These are phyloP conservation scores for Starmerella sp. DNA, from an alignment of 805 yeast genomes.

Conservation along the genomic window DNA sequence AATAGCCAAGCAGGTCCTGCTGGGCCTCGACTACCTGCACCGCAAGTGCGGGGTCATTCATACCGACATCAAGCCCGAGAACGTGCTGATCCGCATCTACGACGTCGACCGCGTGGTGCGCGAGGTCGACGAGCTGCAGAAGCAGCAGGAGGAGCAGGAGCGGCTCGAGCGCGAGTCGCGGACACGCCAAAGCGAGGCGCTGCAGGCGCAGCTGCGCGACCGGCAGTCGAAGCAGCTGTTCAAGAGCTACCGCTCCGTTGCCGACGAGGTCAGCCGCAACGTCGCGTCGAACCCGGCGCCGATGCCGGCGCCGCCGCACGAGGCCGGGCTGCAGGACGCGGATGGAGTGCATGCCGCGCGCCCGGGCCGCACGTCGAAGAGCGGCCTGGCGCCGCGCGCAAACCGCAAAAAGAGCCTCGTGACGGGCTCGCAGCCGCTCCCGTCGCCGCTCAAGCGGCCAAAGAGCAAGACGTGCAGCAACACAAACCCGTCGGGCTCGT, in stretches of 20 bases:
- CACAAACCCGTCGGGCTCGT: not conserved
- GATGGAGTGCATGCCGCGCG: not conserved
- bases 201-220: not conserved
- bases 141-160: not conserved
- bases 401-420: not conserved
- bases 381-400: not conserved
- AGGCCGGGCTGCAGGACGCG: not conserved
- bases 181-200: not conserved
- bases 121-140: constrained; percentile 42
- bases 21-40: constrained; percentile 63
- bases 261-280: constrained; percentile 61
- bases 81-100: constrained; percentile 67
- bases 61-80: constrained; percentile 65
- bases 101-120: constrained; percentile 71
- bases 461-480: not conserved
- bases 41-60: constrained; percentile 64
- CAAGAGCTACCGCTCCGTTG: constrained; percentile 78
- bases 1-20: constrained; percentile 63
- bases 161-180: not conserved
- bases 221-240: constrained; percentile 66
- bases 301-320: not conserved
- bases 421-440: constrained; percentile 18
- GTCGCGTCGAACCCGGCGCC: not conserved
- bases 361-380: not conserved
- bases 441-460: constrained; percentile 15